phyloP scores from a whole-genome alignment of 352 stramenopile genomes.

The Aphanomyces euteiches region DNA sequence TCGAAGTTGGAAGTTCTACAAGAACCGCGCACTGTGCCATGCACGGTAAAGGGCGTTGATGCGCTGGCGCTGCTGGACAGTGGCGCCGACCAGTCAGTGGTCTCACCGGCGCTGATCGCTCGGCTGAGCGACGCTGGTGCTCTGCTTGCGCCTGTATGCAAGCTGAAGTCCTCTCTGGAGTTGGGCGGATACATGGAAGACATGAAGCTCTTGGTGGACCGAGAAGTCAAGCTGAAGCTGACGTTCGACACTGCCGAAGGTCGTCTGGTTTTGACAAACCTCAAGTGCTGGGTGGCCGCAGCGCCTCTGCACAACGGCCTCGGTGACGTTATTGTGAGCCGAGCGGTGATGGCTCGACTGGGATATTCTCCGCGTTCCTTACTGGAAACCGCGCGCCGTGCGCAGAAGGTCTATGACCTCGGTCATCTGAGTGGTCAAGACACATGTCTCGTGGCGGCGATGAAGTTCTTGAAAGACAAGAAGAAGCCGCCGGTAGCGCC shows the following conservation, averaged over 20 bases:
- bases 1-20: background rate
- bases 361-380: background rate
- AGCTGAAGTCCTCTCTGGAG: background rate
- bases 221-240: constrained; percentile 7
- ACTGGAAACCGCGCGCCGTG: background rate
- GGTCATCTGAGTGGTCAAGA: background rate
- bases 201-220: background rate
- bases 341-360: background rate
- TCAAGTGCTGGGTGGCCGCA: constrained; percentile 9
- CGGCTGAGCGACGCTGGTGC: background rate
- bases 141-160: background rate
- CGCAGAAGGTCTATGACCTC: background rate
- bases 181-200: constrained; percentile 11
- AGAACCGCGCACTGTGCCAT: background rate
- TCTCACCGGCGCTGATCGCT: background rate
- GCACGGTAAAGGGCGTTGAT: background rate
- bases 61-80: constrained; percentile 2
- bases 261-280: background rate
- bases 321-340: constrained; percentile 1
- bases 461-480: background rate
- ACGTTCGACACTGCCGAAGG: constrained; percentile 10
- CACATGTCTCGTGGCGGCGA: background rate
- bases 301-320: constrained; percentile 11
- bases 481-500: background rate
- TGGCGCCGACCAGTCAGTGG: constrained; percentile 12